Evolutionary conservation across 2,329 filamentous ascomycete species (phyloP).

Genomic region (Xylaria digitata): DNA sequence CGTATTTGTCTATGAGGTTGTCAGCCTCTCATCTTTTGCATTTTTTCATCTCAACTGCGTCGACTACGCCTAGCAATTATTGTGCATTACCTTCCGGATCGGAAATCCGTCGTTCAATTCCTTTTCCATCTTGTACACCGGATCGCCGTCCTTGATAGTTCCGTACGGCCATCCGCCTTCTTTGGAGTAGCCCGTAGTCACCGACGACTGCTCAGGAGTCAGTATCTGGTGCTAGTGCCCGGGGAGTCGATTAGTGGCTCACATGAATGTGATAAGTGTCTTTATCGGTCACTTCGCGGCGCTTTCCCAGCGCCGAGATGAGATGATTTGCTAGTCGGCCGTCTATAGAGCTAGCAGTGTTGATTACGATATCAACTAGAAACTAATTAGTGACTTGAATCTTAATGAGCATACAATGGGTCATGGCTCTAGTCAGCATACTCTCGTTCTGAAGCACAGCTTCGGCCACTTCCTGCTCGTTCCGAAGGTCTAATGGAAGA

Average conservation of each 20-base stretch:
- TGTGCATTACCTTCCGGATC: slow-evolving; percentile 45
- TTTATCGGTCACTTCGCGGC: slow-evolving; percentile 43
- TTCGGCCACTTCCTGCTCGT: slow-evolving; percentile 42
- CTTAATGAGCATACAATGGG: neutral
- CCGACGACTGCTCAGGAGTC: slow-evolving; percentile 45
- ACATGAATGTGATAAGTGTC: slow-evolving; percentile 52
- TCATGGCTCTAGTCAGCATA: slow-evolving; percentile 2
- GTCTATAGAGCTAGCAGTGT: slow-evolving; percentile 51
- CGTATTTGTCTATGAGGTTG: slow-evolving; percentile 44
- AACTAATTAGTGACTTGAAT: slow-evolving; percentile 34
- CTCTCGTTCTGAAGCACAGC: slow-evolving; percentile 38
- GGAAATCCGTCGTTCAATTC: slow-evolving; percentile 44
- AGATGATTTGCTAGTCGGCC: slow-evolving; percentile 45
- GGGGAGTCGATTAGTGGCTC: slow-evolving; percentile 26
- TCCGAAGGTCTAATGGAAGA: slow-evolving; percentile 49
- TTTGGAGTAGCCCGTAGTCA: slow-evolving; percentile 44
- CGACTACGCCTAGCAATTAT: neutral
- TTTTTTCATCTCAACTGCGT: neutral
- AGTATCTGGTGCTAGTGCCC: neutral
- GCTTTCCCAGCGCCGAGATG: slow-evolving; percentile 51
- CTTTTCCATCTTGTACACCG: slow-evolving; percentile 48
- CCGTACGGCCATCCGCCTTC: slow-evolving; percentile 50
- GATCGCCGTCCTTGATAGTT: slow-evolving; percentile 49
- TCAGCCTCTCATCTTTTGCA: neutral
- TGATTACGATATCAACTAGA: slow-evolving; percentile 53